Percentiles rank a stretch among this genome's conserved stretches.
phyloP scores from a whole-genome alignment of 805 yeast genomes.

The Ogataea degrootiae region DNA sequence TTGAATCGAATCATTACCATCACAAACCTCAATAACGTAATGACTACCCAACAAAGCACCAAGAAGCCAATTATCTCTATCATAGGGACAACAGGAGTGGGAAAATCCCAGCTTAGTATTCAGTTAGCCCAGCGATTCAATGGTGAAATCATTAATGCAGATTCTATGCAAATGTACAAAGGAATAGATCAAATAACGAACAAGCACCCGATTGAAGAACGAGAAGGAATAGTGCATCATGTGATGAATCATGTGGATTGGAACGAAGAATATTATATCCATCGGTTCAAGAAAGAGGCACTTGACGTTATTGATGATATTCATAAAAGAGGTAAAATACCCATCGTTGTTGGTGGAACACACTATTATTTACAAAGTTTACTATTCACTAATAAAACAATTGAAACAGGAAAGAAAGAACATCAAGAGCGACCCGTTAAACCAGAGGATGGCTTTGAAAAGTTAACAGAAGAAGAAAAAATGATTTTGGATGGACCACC shows the following conservation, averaged over 20 bases:
- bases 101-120: constrained; percentile 82
- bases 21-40: neutral
- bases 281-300: constrained; percentile 75
- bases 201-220: constrained; percentile 80
- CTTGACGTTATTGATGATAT: constrained; percentile 56
- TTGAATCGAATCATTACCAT: neutral
- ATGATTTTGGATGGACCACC: constrained; percentile 52
- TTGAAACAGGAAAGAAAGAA: constrained; percentile 30
- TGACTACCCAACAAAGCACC: neutral
- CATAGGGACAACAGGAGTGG: constrained; percentile 92
- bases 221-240: constrained; percentile 77
- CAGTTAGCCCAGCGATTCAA: constrained; percentile 70
- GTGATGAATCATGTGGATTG: constrained; percentile 80
- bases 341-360: constrained; percentile 93
- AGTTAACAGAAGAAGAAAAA: constrained; percentile 30
- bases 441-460: constrained; percentile 12
- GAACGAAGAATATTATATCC: constrained; percentile 78
- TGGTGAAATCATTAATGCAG: constrained; percentile 94
- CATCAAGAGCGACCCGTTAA: neutral
- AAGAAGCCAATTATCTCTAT: constrained; percentile 25
- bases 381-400: constrained; percentile 64
- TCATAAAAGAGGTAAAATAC: constrained; percentile 62
- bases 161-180: constrained; percentile 92
- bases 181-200: constrained; percentile 77
- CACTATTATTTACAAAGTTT: constrained; percentile 86